Conservation (phyloP, 495 filamentous ascomycete species). For the Mytilinidion resinicola region DNA sequence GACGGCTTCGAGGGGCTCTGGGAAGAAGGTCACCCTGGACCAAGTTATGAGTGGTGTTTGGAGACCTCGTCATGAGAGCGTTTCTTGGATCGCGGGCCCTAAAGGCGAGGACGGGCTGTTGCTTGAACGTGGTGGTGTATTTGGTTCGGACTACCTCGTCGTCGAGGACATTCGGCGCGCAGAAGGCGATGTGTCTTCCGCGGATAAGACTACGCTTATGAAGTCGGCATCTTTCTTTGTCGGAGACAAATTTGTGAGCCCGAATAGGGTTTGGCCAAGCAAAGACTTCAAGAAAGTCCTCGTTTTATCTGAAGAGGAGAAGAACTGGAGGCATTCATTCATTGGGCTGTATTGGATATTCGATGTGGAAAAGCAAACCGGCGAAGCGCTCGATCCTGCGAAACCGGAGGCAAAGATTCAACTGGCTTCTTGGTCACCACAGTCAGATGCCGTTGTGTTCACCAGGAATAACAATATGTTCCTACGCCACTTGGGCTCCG, state of each 20-base stretch:
- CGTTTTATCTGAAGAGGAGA: slow-evolving; percentile 58
- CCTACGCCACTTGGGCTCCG: slow-evolving; percentile 59
- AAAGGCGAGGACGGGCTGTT: slow-evolving; percentile 82
- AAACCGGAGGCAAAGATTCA: slow-evolving; percentile 64
- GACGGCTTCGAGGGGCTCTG: slow-evolving; percentile 56
- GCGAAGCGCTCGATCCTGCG: slow-evolving; percentile 67
- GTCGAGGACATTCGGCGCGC: slow-evolving; percentile 76
- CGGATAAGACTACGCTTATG: slow-evolving; percentile 64
- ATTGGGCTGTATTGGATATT: slow-evolving; percentile 87
- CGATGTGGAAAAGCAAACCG: slow-evolving; percentile 76
- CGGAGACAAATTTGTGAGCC: slow-evolving; percentile 44
- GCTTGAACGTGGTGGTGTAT: slow-evolving; percentile 54
- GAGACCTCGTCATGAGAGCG: slow-evolving; percentile 58
- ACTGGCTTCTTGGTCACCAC: slow-evolving; percentile 84
- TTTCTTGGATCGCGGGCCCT: slow-evolving; percentile 83
- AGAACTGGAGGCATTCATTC: slow-evolving; percentile 86
- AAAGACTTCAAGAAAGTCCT: slow-evolving; percentile 78
- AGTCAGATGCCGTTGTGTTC: slow-evolving; percentile 76
- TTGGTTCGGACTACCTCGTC: slow-evolving; percentile 63
- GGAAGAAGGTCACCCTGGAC: slow-evolving; percentile 73
- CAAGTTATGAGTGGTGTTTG: slow-evolving; percentile 71
- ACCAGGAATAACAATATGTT: slow-evolving; percentile 85
- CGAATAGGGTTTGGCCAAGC: slow-evolving; percentile 64
- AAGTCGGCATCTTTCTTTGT: slow-evolving; percentile 56
- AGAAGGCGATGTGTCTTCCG: slow-evolving; percentile 31